A percentile compares a stretch with the other conserved stretches of the same genome.
These are phyloP conservation scores for Pyronema omphalodes DNA, from an alignment of 495 filamentous ascomycete genomes.

Conservation along the genomic window DNA sequence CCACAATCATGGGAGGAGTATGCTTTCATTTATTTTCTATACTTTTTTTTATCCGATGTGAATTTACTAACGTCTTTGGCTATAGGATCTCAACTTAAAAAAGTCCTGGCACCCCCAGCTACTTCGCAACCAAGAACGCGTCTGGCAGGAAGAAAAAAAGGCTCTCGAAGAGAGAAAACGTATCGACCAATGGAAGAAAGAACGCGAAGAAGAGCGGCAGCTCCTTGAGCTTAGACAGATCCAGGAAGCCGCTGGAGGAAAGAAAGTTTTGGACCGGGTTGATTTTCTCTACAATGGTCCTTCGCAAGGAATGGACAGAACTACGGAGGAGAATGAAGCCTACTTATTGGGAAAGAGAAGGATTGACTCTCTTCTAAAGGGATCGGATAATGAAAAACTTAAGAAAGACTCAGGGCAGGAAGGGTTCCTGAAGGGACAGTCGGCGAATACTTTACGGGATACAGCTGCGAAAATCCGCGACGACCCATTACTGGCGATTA, in stretches of 20 bases:
- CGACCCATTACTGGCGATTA: slow-evolving; percentile 81
- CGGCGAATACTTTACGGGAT: slow-evolving; percentile 50
- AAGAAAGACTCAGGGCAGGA: slow-evolving; percentile 59
- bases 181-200: slow-evolving; percentile 69
- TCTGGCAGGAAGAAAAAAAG: slow-evolving; percentile 75
- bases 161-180: slow-evolving; percentile 91
- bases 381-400: slow-evolving; percentile 58
- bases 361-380: slow-evolving; percentile 77
- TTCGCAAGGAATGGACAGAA: slow-evolving; percentile 55
- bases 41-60: background rate
- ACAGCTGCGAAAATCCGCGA: slow-evolving; percentile 66
- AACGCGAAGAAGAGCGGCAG: slow-evolving; percentile 81
- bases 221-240: slow-evolving; percentile 82
- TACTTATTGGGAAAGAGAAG: slow-evolving; percentile 83
- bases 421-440: slow-evolving; percentile 36
- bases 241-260: slow-evolving; percentile 74
- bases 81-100: slow-evolving; percentile 69
- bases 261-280: slow-evolving; percentile 54
- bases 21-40: background rate
- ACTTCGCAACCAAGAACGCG: slow-evolving; percentile 62
- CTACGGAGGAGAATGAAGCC: slow-evolving; percentile 82
- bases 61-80: background rate
- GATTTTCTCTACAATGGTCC: slow-evolving; percentile 98
- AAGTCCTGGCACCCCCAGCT: slow-evolving; percentile 91
- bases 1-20: slow-evolving; percentile 20